Base-by-base conservation (phyloP, 805 yeast genomes). In the Pachysolen tannophilus region DNA sequence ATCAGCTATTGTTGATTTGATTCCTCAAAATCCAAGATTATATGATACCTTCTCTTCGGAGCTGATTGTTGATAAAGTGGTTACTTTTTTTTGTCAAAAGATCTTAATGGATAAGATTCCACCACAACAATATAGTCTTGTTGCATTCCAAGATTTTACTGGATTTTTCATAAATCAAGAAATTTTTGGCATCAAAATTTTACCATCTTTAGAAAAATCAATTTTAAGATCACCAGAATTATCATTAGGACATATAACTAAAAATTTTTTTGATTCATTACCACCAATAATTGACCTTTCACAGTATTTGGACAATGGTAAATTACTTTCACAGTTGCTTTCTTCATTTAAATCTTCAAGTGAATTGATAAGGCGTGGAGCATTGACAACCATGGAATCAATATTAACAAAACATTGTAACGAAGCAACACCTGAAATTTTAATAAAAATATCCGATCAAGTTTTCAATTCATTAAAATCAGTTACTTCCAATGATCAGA, bases 151-250 rank as follows among this genome's bases (percentile, higher is more conserved):
- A n/a, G 53, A 58, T 6, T 72, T 74, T 43, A 52, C 76, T 17
- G 47, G 51, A 13, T 66, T 67, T 24, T 67, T 61, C 42, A 48
- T 78, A 11, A 45, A 55, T 7, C 55, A 58, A 13, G 62, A 55
- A 1, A 50, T 56, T 4, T 62, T 78, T 34, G 53, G 50, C 15
- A 42, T 55, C 2, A 34, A 43, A 6, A 47, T 82, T 13, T 55
- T 75, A 6, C 85, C 94, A 2, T 66, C 71, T 14, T 47, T 88
- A 32, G 88, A 83, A 47, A 85, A 82, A 50, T 72, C 88, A 1
- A 64, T 81, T 33, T 62, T 88, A 43, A 72, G 95, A 53, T 75
- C 94, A 2, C 80, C 95, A 0, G 96, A 86, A 49, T 55, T 63
- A 26, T 72, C 84, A 0, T 71, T 85, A 38, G 67, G 66, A n/a